Evolutionary conservation across 2,329 filamentous ascomycete genomes (phyloP).

Genomic region (Hypoxylon sp.): DNA sequence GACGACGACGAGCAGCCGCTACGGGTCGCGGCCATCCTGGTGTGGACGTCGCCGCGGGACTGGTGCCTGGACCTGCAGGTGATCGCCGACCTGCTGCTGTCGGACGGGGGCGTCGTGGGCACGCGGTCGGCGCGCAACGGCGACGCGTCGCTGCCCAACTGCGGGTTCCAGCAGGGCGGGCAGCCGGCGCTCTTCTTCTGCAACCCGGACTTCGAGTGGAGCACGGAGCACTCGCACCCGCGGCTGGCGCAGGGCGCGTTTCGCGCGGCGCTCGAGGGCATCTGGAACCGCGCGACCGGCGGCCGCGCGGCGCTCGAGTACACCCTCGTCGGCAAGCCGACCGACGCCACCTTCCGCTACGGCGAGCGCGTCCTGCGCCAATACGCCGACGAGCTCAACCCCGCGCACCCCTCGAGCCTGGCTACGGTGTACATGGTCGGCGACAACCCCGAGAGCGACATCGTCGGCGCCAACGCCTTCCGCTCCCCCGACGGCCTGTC

Average conservation of each 20-base stretch:
- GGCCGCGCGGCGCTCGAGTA: slow-evolving; percentile 58
- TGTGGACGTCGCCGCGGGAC: slow-evolving; percentile 48
- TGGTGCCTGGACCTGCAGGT: slow-evolving; percentile 49
- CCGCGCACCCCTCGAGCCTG: slow-evolving; percentile 22
- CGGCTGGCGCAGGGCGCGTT: slow-evolving; percentile 77
- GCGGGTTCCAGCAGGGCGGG: slow-evolving; percentile 59
- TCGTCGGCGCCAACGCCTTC: slow-evolving; percentile 72
- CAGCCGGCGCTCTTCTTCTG: slow-evolving; percentile 74
- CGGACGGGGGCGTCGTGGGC: slow-evolving; percentile 64
- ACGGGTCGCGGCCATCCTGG: slow-evolving; percentile 45
- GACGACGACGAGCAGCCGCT: slow-evolving; percentile 4
- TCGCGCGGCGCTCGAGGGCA: slow-evolving; percentile 67
- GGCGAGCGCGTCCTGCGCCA: slow-evolving; percentile 64
- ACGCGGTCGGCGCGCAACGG: slow-evolving; percentile 69
- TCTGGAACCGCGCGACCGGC: slow-evolving; percentile 60
- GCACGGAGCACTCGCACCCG: slow-evolving; percentile 69
- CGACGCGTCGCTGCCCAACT: slow-evolving; percentile 41
- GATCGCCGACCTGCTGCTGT: slow-evolving; percentile 44
- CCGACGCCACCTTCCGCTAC: slow-evolving; percentile 68
- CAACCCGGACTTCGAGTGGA: slow-evolving; percentile 76
- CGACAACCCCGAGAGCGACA: slow-evolving; percentile 72
- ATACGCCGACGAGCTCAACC: slow-evolving; percentile 34
- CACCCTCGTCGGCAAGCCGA: slow-evolving; percentile 72
- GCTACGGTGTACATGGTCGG: slow-evolving; percentile 78
- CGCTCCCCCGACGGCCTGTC: slow-evolving; percentile 60